Percentiles rank a stretch among this genome's conserved stretches.
Evolutionary conservation across 1,139 yeast species (phyloP).

Genomic region (Yamadazyma aaseri): DNA sequence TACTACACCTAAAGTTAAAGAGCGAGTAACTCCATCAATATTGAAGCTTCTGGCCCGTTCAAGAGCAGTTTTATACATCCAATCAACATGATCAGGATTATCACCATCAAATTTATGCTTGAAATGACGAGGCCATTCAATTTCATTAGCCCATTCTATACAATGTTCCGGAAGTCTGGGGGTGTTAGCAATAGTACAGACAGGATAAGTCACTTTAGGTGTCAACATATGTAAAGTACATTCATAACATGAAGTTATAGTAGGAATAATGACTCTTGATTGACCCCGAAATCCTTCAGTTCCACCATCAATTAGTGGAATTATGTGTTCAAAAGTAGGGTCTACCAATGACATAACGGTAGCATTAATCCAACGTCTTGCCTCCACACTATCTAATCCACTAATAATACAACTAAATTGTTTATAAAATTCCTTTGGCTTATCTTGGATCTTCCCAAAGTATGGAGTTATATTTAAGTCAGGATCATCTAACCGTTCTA

Average conservation of each 20-base stretch:
- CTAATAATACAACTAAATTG: constrained; percentile 76
- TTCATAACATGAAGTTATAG: constrained; percentile 86
- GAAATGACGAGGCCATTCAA: constrained; percentile 66
- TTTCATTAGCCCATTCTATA: constrained; percentile 83
- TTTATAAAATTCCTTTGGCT: constrained; percentile 59
- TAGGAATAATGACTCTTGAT: constrained; percentile 82
- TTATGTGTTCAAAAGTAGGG: constrained; percentile 46
- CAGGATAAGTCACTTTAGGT: constrained; percentile 73
- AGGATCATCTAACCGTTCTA: constrained; percentile 40
- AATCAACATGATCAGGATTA: constrained; percentile 61
- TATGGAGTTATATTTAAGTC: constrained; percentile 53
- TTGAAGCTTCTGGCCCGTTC: constrained; percentile 62
- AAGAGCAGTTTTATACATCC: constrained; percentile 59
- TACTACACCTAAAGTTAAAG: constrained; percentile 80
- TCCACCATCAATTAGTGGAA: constrained; percentile 93
- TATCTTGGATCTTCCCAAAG: constrained; percentile 72
- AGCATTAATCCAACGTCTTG: constrained; percentile 89
- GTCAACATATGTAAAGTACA: constrained; percentile 81
- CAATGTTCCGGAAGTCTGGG: constrained; percentile 95
- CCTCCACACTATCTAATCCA: constrained; percentile 88
- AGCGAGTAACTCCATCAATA: constrained; percentile 71
- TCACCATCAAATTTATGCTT: constrained; percentile 65
- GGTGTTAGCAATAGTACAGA: constrained; percentile 92
- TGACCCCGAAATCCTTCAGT: constrained; percentile 96
- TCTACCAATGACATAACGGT: constrained; percentile 65